These are phyloP conservation scores for Tetrahymena borealis DNA, from an alignment of 73 alveolate genomes.

Conservation along the genomic window DNA sequence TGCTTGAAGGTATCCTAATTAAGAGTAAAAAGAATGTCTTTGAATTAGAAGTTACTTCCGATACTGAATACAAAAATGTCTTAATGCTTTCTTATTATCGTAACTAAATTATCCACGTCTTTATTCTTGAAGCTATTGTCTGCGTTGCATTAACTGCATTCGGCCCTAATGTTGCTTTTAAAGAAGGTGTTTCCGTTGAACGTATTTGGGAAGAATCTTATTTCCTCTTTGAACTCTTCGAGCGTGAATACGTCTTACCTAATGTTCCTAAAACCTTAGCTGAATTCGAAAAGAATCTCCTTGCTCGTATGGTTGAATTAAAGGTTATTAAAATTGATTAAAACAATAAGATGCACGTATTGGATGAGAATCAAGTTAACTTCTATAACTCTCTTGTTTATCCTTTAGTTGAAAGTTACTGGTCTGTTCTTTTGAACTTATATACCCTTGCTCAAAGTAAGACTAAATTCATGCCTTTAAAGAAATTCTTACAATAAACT, in stretches of 20 bases:
- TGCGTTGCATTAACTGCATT: slow-evolving; percentile 68
- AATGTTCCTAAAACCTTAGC: slow-evolving; percentile 22
- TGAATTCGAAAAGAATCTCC: slow-evolving; percentile 21
- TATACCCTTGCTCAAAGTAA: slow-evolving; percentile 42
- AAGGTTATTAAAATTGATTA: slow-evolving; percentile 31
- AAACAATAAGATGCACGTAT: slow-evolving; percentile 15
- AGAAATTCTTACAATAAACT: slow-evolving; percentile 39
- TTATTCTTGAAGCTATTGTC: slow-evolving; percentile 55
- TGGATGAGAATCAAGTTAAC: slow-evolving; percentile 48
- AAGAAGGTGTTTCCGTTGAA: slow-evolving; percentile 58
- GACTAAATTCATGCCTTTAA: slow-evolving; percentile 4
- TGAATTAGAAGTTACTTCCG: slow-evolving; percentile 65
- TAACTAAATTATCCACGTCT: slow-evolving; percentile 56
- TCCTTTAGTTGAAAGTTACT: slow-evolving; percentile 85
- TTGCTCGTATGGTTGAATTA: slow-evolving; percentile 45
- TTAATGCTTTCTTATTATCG: slow-evolving; percentile 77
- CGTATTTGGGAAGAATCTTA: slow-evolving; percentile 61
- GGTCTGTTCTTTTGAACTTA: slow-evolving; percentile 66
- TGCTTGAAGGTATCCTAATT: slow-evolving; percentile 23
- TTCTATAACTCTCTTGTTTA: slow-evolving; percentile 67
- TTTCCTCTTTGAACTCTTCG: slow-evolving; percentile 50
- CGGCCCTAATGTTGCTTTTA: slow-evolving; percentile 58
- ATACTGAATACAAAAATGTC: slow-evolving; percentile 70
- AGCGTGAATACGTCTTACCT: slow-evolving; percentile 62
- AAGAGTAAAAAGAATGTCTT: slow-evolving; percentile 70